Percentiles rank a stretch among this genome's conserved stretches.
phyloP scores from a whole-genome alignment of 192 early-diverging fungal species.

The Pilaira anomala region DNA sequence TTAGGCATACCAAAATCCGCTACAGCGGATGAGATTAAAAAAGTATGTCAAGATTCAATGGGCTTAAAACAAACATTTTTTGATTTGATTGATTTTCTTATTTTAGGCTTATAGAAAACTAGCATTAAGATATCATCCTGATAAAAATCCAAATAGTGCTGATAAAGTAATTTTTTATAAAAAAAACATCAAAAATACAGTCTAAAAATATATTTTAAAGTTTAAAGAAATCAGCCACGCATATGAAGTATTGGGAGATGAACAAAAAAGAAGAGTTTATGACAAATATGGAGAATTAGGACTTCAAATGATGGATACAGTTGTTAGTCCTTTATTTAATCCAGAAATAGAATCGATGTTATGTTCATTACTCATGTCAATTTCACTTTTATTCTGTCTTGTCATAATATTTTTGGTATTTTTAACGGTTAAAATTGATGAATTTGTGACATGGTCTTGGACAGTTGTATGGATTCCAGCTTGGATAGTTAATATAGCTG shows the following conservation, averaged over 20 bases:
- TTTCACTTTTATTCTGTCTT: conserved; percentile 53
- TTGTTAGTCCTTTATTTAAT: conserved; percentile 64
- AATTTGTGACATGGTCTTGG: conserved; percentile 66
- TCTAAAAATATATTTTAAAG: conserved; percentile 28
- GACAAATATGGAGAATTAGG: conserved; percentile 86
- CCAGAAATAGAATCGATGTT: conserved; percentile 63
- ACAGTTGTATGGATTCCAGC: conserved; percentile 77
- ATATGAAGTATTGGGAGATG: conserved; percentile 73
- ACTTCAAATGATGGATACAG: conserved; percentile 68
- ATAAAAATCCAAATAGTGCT: conserved; percentile 55
- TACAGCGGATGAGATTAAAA: conserved; percentile 58
- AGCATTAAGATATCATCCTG: conserved; percentile 64
- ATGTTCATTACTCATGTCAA: conserved; percentile 53
- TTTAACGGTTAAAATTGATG: conserved; percentile 73
- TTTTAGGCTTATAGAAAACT: conserved; percentile 44
- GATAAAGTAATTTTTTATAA: conserved; percentile 28
- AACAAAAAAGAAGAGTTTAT: conserved; percentile 83
- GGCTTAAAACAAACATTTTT: not conserved
- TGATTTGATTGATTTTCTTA: too few species aligned
- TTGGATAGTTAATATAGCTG: conserved; percentile 65
- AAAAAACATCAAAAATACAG: not conserved
- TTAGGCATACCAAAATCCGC: conserved; percentile 47
- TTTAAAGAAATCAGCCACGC: conserved; percentile 88
- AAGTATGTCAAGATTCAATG: conserved; percentile 14
- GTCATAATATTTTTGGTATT: conserved; percentile 84